Percentiles rank a stretch among this genome's conserved stretches.
phyloP scores from a whole-genome alignment of 2,329 filamentous ascomycete species.

The Arthrinium puccinioides region DNA sequence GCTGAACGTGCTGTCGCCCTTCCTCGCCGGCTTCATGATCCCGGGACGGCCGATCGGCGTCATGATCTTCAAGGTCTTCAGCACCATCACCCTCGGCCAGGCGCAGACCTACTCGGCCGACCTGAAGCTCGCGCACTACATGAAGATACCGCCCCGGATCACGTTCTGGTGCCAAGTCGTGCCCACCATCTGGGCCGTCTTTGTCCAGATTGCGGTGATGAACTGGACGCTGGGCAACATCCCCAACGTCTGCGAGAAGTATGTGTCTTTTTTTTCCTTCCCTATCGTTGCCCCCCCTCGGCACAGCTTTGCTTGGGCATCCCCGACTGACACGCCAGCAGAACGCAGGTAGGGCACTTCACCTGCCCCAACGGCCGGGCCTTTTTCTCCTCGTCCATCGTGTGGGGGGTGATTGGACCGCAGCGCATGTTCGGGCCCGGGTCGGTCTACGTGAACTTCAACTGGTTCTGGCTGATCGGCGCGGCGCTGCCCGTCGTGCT shows the following conservation, averaged over 20 bases:
- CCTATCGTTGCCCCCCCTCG: conserved; percentile 18
- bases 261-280: no score
- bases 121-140: conserved; percentile 29
- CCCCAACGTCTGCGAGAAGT: conserved; percentile 31
- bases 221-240: conserved; percentile 40
- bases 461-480: conserved; percentile 49
- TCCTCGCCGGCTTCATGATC: conserved; percentile 51
- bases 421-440: conserved; percentile 45
- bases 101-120: conserved; percentile 26
- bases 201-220: conserved; percentile 41
- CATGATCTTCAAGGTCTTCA: conserved; percentile 50
- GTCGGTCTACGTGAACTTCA: conserved; percentile 41
- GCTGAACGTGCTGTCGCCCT: conserved; percentile 46
- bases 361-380: conserved; percentile 33
- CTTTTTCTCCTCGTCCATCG: conserved; percentile 44
- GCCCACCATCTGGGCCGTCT: conserved; percentile 38
- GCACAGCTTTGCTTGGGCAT: no score
- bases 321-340: no score
- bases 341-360: conserved; percentile 32
- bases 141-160: conserved; percentile 35
- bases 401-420: conserved; percentile 52
- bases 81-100: conserved; percentile 28
- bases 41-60: conserved; percentile 47
- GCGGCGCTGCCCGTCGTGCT: conserved; percentile 38
- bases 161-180: conserved; percentile 43